phyloP scores from a whole-genome alignment of 805 yeast species.

The Ogataea parapolymorpha region DNA sequence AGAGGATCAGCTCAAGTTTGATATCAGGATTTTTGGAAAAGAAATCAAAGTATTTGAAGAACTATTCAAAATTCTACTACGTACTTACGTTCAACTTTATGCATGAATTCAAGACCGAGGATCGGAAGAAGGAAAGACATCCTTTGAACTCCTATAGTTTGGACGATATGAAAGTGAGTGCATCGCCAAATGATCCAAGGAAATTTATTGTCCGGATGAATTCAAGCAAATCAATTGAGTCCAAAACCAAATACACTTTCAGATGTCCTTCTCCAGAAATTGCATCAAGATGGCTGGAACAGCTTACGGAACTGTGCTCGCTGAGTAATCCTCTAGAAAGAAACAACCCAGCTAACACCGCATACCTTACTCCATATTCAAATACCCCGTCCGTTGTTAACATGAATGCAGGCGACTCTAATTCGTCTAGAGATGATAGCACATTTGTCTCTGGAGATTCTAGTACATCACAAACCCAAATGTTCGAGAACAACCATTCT shows the following conservation, averaged over 20 bases:
- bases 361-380: conserved; percentile 10
- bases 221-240: conserved; percentile 23
- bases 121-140: conserved; percentile 50
- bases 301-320: conserved; percentile 49
- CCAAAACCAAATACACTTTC: conserved; percentile 34
- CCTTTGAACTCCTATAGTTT: conserved; percentile 42
- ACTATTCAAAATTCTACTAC: conserved; percentile 59
- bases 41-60: conserved; percentile 58
- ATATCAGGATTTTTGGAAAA: conserved; percentile 59
- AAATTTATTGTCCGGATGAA: conserved; percentile 40
- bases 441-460: conserved; percentile 7
- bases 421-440: conserved; percentile 14
- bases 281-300: conserved; percentile 52
- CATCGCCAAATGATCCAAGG: conserved; percentile 33
- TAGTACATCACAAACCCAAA: conserved; percentile 7
- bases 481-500: conserved; percentile 12
- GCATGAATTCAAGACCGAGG: conserved; percentile 61
- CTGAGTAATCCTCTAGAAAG: conserved; percentile 48
- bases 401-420: conserved; percentile 7
- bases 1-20: conserved; percentile 48
- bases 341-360: conserved; percentile 40
- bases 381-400: conserved; percentile 10
- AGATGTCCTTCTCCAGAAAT: conserved; percentile 43
- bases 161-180: conserved; percentile 32
- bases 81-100: conserved; percentile 64